Evolutionary conservation across 2,329 filamentous ascomycete genomes (phyloP).

Genomic region (Alternaria postmessia): DNA sequence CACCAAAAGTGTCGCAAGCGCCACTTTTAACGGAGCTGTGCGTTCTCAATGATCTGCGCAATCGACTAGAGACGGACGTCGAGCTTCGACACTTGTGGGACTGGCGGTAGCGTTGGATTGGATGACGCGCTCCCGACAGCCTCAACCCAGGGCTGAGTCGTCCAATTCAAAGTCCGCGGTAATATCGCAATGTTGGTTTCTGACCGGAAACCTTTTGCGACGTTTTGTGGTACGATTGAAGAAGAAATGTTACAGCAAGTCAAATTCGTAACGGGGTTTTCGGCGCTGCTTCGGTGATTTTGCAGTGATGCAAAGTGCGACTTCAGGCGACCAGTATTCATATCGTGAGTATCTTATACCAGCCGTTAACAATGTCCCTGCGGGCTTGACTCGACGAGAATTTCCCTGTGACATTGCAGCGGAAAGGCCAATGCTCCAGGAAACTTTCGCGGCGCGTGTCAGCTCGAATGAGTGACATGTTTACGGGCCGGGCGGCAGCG

Average conservation of each 20-base stretch:
- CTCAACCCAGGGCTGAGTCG: slow-evolving; percentile 5
- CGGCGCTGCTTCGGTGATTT: slow-evolving; percentile 13
- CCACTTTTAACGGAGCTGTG: slow-evolving; percentile 9
- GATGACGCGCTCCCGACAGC: slow-evolving; percentile 5
- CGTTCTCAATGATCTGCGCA: slow-evolving; percentile 12
- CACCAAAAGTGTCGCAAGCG: slow-evolving; percentile 8
- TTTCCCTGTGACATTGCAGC: background rate
- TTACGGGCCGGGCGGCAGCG: slow-evolving; percentile 9
- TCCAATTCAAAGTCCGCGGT: background rate
- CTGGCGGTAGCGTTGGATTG: slow-evolving; percentile 7
- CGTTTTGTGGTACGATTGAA: background rate
- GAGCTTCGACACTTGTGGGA: slow-evolving; percentile 11
- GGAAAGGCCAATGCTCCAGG: background rate
- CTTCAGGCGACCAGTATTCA: background rate
- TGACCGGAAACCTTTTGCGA: slow-evolving; percentile 1
- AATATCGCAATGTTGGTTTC: background rate
- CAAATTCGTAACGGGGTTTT: background rate
- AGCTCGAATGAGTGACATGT: slow-evolving; percentile 3
- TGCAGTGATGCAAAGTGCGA: slow-evolving; percentile 1
- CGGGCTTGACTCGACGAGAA: background rate
- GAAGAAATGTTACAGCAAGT: slow-evolving; percentile 2
- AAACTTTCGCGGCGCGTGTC: slow-evolving; percentile 3
- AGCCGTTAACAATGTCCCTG: background rate
- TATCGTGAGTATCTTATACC: background rate
- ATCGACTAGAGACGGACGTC: slow-evolving; percentile 1